A percentile compares a stretch with the other conserved stretches of the same genome.
Evolutionary conservation across 2,329 filamentous ascomycete species (phyloP).

Genomic region (Tolypocladium guangdongense): DNA sequence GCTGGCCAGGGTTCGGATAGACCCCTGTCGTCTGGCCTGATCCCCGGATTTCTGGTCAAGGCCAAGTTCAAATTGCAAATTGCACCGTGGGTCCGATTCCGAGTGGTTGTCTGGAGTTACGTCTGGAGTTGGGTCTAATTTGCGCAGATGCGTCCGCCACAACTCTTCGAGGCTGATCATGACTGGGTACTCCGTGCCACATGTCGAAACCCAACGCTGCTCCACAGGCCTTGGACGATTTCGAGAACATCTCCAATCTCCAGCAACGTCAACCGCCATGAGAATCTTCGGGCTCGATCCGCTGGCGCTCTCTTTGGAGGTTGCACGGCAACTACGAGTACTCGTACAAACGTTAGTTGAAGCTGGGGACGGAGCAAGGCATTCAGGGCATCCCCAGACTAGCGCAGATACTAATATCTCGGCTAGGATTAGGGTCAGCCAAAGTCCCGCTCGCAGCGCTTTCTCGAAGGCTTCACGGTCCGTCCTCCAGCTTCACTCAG

Average conservation of each 20-base stretch:
- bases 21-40: slow-evolving; percentile 16
- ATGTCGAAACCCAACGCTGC: background rate
- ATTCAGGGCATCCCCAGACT: slow-evolving; percentile 5
- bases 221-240: background rate
- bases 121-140: too few species aligned
- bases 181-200: too few species aligned
- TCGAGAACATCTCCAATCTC: background rate
- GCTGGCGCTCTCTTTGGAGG: slow-evolving; percentile 2
- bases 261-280: background rate
- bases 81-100: slow-evolving; percentile 12
- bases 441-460: background rate
- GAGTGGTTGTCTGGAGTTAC: too few species aligned
- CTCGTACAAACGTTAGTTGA: background rate
- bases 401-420: slow-evolving; percentile 8
- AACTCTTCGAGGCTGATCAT: background rate
- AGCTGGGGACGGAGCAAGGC: background rate
- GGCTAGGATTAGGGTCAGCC: background rate
- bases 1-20: slow-evolving; percentile 14
- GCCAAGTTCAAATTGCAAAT: slow-evolving; percentile 6
- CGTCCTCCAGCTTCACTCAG: background rate
- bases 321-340: background rate
- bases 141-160: background rate
- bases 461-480: background rate
- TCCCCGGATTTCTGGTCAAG: slow-evolving; percentile 20
- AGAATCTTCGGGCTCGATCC: background rate